Evolutionary conservation across 768 basidiomycete species (phyloP).

Genomic region (Tylopilus felleus): DNA sequence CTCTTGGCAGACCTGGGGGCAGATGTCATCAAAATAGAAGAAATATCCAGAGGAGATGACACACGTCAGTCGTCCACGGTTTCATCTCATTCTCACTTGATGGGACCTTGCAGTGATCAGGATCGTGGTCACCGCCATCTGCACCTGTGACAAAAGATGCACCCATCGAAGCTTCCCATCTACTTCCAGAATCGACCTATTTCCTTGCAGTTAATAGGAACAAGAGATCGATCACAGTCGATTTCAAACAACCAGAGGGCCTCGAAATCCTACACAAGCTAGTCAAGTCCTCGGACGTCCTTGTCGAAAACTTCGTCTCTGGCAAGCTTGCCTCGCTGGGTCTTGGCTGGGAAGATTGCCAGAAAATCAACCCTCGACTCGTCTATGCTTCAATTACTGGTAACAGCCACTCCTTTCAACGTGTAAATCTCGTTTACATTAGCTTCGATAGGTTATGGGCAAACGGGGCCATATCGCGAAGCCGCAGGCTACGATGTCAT

Average conservation of each 20-base stretch:
- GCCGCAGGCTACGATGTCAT: conserved; percentile 88
- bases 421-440: background rate
- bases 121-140: conserved; percentile 64
- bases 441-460: conserved; percentile 60
- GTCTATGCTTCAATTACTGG: conserved; percentile 91
- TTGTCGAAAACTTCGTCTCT: conserved; percentile 86
- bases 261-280: conserved; percentile 70
- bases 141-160: conserved; percentile 47
- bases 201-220: conserved; percentile 88
- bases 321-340: conserved; percentile 85
- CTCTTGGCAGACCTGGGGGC: conserved; percentile 89
- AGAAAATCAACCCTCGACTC: conserved; percentile 69
- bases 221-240: conserved; percentile 85
- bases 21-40: conserved; percentile 92
- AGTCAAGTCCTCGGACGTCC: conserved; percentile 70
- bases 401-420: conserved; percentile 29
- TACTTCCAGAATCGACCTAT: conserved; percentile 90
- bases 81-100: conserved; percentile 10
- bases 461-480: conserved; percentile 83
- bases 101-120: conserved; percentile 32
- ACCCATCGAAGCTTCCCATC: conserved; percentile 53
- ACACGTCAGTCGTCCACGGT: conserved; percentile 53
- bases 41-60: conserved; percentile 79
- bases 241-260: conserved; percentile 80
- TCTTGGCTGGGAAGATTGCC: conserved; percentile 81